Evolutionary conservation across 2,329 filamentous ascomycete species (phyloP).

Genomic region (Hypoxylon sp.): DNA sequence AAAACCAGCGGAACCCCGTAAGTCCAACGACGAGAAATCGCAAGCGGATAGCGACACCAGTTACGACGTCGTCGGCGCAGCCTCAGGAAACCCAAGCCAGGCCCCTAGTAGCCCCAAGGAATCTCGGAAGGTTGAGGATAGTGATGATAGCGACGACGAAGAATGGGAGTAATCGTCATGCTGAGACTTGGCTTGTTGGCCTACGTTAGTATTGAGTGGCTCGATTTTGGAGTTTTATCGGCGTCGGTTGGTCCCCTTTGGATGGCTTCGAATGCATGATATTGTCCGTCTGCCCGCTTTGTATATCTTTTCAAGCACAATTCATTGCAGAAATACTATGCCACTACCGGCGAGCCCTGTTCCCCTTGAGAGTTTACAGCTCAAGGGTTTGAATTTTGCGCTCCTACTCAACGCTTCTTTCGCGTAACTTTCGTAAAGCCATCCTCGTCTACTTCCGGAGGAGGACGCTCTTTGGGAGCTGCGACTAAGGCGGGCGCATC

Average conservation of each 20-base stretch:
- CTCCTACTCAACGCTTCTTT: slow-evolving; percentile 66
- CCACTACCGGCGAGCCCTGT: slow-evolving; percentile 17
- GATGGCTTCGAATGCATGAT: slow-evolving; percentile 39
- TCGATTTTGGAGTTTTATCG: slow-evolving; percentile 38
- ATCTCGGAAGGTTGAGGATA: slow-evolving; percentile 68
- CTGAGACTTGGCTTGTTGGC: slow-evolving; percentile 25
- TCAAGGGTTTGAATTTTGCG: slow-evolving; percentile 24
- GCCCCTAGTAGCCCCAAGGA: slow-evolving; percentile 77
- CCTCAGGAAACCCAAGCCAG: slow-evolving; percentile 81
- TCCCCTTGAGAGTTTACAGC: slow-evolving; percentile 19
- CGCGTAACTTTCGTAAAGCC: slow-evolving; percentile 82
- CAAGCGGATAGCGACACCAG: slow-evolving; percentile 94
- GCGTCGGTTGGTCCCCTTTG: slow-evolving; percentile 40
- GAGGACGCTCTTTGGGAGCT: slow-evolving; percentile 70
- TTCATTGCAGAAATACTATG: slow-evolving; percentile 32
- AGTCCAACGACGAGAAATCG: slow-evolving; percentile 89
- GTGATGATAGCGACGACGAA: slow-evolving; percentile 52
- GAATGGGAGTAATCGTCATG: slow-evolving; percentile 50
- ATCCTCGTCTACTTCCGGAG: slow-evolving; percentile 82
- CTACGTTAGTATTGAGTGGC: slow-evolving; percentile 23
- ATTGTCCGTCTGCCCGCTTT: slow-evolving; percentile 32
- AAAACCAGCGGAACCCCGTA: slow-evolving; percentile 75
- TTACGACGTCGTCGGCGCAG: slow-evolving; percentile 90
- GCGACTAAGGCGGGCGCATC: slow-evolving; percentile 74
- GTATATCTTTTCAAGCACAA: slow-evolving; percentile 46